Conservation (phyloP, 768 basidiomycete genomes). For the Tricholoma hemisulphureum region DNA sequence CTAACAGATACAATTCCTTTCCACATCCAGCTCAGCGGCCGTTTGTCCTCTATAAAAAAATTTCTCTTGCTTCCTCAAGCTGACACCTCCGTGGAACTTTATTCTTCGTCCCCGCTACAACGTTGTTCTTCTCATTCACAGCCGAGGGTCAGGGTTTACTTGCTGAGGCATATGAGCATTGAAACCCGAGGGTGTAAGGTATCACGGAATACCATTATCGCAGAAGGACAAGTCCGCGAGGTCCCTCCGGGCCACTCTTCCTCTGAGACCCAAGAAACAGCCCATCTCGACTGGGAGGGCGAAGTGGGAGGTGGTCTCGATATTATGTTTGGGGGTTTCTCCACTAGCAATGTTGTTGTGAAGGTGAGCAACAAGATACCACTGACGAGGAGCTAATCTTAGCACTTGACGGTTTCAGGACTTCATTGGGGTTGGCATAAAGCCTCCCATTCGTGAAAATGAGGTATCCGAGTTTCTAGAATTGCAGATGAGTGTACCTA, state of each 20-base stretch:
- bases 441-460: conserved; percentile 29
- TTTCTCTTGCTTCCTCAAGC: conserved; percentile 35
- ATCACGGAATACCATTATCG: conserved; percentile 42
- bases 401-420: conserved; percentile 43
- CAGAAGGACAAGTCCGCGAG: conserved; percentile 48
- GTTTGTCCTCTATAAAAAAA: conserved; percentile 41
- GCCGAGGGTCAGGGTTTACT: conserved; percentile 44
- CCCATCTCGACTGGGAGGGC: conserved; percentile 62
- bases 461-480: neutral
- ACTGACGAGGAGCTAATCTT: neutral
- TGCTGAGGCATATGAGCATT: conserved; percentile 52
- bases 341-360: conserved; percentile 39
- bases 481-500: neutral
- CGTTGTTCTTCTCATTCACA: neutral
- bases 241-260: conserved; percentile 37
- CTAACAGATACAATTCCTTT: conserved; percentile 61
- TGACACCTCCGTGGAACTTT: neutral
- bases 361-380: conserved; percentile 27
- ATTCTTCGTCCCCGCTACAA: neutral
- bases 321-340: conserved; percentile 46
- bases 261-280: conserved; percentile 18
- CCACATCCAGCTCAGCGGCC: conserved; percentile 59
- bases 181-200: conserved; percentile 35
- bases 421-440: conserved; percentile 49
- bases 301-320: conserved; percentile 40